Evolutionary conservation across 805 yeast species (phyloP).

Genomic region (Cyberlindnera euphorbiae): DNA sequence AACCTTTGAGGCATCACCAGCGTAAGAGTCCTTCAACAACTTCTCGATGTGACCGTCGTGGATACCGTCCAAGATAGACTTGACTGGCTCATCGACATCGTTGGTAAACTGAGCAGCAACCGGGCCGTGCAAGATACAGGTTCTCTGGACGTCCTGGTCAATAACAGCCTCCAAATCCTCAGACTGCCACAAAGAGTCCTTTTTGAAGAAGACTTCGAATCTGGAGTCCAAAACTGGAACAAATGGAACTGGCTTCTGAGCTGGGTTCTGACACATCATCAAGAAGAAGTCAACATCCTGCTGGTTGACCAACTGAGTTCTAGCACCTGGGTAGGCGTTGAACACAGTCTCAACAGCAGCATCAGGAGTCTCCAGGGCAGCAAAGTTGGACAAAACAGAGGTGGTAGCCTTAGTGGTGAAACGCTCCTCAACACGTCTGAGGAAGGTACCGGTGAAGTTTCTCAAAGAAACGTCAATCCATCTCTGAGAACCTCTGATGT

Average conservation of each 20-base stretch:
- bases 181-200: slow-evolving; percentile 98
- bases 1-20: slow-evolving; percentile 62
- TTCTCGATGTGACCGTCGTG: slow-evolving; percentile 84
- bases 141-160: slow-evolving; percentile 94
- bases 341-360: slow-evolving; percentile 55
- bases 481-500: slow-evolving; percentile 65
- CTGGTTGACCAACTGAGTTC: slow-evolving; percentile 80
- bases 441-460: slow-evolving; percentile 78
- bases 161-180: slow-evolving; percentile 95
- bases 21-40: slow-evolving; percentile 65
- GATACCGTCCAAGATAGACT: slow-evolving; percentile 80
- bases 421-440: slow-evolving; percentile 97
- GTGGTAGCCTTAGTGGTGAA: slow-evolving; percentile 54
- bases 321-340: slow-evolving; percentile 66
- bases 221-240: slow-evolving; percentile 92
- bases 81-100: slow-evolving; percentile 86
- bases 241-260: slow-evolving; percentile 96
- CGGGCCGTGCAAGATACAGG: slow-evolving; percentile 98
- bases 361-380: slow-evolving; percentile 66
- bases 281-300: slow-evolving; percentile 94
- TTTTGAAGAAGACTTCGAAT: slow-evolving; percentile 94
- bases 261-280: slow-evolving; percentile 73
- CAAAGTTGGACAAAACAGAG: slow-evolving; percentile 71
- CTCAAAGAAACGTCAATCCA: slow-evolving; percentile 90
- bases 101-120: slow-evolving; percentile 93